Percentiles rank a stretch among this genome's conserved stretches.
Conservation (phyloP, 179 eudicot genomes). For the Drosera spatulata region DNA sequence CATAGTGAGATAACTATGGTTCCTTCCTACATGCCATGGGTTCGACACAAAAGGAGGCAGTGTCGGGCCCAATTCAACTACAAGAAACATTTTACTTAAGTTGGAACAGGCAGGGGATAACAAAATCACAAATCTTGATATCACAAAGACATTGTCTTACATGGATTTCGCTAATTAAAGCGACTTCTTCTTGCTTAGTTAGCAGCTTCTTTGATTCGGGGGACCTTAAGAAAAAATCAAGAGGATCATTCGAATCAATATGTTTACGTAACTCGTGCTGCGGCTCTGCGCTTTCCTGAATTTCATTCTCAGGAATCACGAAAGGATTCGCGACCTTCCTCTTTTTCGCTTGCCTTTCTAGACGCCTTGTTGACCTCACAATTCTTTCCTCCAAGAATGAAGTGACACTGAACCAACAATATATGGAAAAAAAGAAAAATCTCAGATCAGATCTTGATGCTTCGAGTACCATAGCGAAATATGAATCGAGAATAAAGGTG, state of each 20-base stretch:
- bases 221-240: constrained; percentile 51
- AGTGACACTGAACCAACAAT: constrained; percentile 23
- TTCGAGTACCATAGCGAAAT: background rate
- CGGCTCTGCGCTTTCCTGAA: constrained; percentile 17
- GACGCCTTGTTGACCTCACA: constrained; percentile 70
- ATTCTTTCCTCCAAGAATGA: constrained; percentile 27
- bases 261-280: constrained; percentile 28
- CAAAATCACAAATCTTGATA: background rate
- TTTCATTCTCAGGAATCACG: constrained; percentile 22
- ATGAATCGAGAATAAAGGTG: background rate
- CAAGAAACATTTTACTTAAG: no score
- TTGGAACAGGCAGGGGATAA: no score
- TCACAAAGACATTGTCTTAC: constrained; percentile 14
- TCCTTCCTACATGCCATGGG: no score
- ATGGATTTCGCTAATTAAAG: constrained; percentile 58
- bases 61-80: no score
- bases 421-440: constrained; percentile 3
- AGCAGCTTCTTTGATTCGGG: constrained; percentile 64
- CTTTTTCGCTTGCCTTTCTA: constrained; percentile 62
- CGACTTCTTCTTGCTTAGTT: constrained; percentile 59
- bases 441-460: background rate
- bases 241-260: constrained; percentile 59
- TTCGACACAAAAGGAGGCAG: no score
- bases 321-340: constrained; percentile 36
- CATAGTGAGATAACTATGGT: no score